Evolutionary conservation across 208 protist genomes (phyloP).

Genomic region (Leishmania braziliensis): DNA sequence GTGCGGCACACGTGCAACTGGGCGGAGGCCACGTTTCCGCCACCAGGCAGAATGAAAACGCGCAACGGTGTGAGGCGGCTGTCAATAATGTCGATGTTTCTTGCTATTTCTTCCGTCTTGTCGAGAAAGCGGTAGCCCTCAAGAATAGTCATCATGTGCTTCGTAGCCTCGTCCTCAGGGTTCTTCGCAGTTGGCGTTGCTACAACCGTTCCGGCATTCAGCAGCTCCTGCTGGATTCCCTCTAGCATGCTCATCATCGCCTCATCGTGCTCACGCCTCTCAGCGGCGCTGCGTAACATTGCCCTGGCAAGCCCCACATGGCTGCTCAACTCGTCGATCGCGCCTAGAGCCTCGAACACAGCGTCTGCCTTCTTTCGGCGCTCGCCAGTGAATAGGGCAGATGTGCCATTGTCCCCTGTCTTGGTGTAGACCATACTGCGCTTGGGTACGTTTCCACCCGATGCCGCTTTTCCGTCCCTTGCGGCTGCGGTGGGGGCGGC

Average conservation of each 20-base stretch:
- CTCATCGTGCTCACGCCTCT: slow-evolving; percentile 19
- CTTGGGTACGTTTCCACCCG: background rate
- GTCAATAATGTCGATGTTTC: slow-evolving; percentile 74
- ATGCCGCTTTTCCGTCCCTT: background rate
- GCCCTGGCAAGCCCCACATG: slow-evolving; percentile 43
- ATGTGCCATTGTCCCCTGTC: slow-evolving; percentile 67
- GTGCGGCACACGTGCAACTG: slow-evolving; percentile 76
- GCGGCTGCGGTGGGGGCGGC: background rate
- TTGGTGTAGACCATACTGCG: slow-evolving; percentile 62
- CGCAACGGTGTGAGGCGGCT: slow-evolving; percentile 42
- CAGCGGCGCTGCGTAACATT: slow-evolving; percentile 26
- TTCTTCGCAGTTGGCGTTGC: slow-evolving; percentile 56
- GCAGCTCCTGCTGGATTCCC: slow-evolving; percentile 58
- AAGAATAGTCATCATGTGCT: slow-evolving; percentile 23
- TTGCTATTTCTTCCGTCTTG: slow-evolving; percentile 45
- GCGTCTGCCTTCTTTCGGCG: slow-evolving; percentile 54
- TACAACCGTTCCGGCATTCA: slow-evolving; percentile 68
- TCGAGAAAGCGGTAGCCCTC: slow-evolving; percentile 26
- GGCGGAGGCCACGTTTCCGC: slow-evolving; percentile 38
- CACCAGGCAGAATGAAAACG: slow-evolving; percentile 73
- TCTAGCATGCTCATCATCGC: slow-evolving; percentile 38
- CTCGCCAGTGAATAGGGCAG: slow-evolving; percentile 58
- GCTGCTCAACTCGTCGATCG: slow-evolving; percentile 67
- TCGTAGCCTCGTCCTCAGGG: slow-evolving; percentile 13
- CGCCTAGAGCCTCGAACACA: slow-evolving; percentile 70